These are phyloP conservation scores for Quambalaria eucalypti DNA, from an alignment of 1,284 basidiomycete genomes.

Conservation along the genomic window DNA sequence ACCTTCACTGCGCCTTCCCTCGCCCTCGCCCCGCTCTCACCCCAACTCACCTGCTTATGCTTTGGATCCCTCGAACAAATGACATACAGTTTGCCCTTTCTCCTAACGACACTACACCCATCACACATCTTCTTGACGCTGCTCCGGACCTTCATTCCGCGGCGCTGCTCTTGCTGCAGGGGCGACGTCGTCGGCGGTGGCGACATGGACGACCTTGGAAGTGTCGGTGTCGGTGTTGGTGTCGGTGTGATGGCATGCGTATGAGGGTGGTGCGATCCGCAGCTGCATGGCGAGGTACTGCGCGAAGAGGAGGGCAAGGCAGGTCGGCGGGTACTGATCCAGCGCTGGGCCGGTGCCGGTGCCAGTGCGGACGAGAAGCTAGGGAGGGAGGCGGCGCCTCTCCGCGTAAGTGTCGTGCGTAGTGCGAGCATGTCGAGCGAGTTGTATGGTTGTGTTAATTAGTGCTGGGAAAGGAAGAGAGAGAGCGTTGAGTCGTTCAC, in stretches of 20 bases:
- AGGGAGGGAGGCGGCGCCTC: too few relatives aligned
- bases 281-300: not conserved
- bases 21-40: not conserved
- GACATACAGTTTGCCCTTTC: conserved; percentile 87
- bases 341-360: too few relatives aligned
- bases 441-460: too few relatives aligned
- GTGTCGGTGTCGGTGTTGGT: not conserved
- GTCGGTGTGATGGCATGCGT: not conserved
- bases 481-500: too few relatives aligned
- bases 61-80: conserved; percentile 90
- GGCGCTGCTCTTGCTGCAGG: not conserved
- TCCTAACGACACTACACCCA: conserved; percentile 46
- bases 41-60: conserved; percentile 81
- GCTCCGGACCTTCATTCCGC: conserved; percentile 93
- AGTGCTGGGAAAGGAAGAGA: too few relatives aligned
- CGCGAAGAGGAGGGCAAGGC: not conserved
- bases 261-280: not conserved
- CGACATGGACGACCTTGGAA: not conserved
- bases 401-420: too few relatives aligned
- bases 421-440: too few relatives aligned
- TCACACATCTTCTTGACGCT: conserved; percentile 66
- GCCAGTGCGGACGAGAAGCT: too few relatives aligned
- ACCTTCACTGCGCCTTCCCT: not conserved
- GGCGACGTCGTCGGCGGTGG: not conserved
- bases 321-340: too few relatives aligned